These are phyloP conservation scores for Plenodomus biglobosus DNA, from an alignment of 2,329 filamentous ascomycete species.

Conservation along the genomic window DNA sequence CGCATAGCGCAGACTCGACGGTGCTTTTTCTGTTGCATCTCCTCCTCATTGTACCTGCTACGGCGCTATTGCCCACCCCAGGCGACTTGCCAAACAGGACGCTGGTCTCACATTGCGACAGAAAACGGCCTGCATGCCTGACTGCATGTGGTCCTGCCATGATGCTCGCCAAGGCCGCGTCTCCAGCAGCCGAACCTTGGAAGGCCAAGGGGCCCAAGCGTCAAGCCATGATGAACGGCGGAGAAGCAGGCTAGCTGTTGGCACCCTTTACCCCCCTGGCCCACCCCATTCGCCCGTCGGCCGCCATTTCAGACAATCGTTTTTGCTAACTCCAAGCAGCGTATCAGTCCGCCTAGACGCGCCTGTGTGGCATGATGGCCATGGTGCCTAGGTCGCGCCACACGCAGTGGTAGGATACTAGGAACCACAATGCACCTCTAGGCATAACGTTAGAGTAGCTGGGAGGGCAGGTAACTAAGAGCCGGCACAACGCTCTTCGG, in stretches of 20 bases:
- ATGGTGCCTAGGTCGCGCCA: neutral
- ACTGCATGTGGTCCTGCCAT: neutral
- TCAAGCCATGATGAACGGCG: constrained; percentile 11
- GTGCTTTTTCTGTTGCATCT: constrained; percentile 20
- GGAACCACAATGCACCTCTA: neutral
- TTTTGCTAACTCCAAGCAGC: constrained; percentile 2
- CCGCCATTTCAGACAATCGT: constrained; percentile 6
- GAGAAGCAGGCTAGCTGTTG: constrained; percentile 2
- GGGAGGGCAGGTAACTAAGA: too few species aligned
- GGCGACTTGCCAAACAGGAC: constrained; percentile 16
- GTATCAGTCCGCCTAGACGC: neutral
- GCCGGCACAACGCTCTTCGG: neutral
- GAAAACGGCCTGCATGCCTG: neutral
- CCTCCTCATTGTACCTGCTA: constrained; percentile 1
- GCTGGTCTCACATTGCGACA: neutral
- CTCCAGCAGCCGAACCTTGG: constrained; percentile 4
- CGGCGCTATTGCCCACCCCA: constrained; percentile 7
- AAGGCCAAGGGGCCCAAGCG: constrained; percentile 1
- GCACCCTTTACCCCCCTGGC: constrained; percentile 3
- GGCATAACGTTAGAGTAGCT: too few species aligned
- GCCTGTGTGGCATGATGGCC: neutral
- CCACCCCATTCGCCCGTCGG: constrained; percentile 1
- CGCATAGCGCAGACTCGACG: constrained; percentile 1
- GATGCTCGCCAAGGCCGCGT: constrained; percentile 7
- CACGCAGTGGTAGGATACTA: neutral